phyloP scores from a whole-genome alignment of 495 filamentous ascomycete genomes.

The Hypoxylon crocopeplum region DNA sequence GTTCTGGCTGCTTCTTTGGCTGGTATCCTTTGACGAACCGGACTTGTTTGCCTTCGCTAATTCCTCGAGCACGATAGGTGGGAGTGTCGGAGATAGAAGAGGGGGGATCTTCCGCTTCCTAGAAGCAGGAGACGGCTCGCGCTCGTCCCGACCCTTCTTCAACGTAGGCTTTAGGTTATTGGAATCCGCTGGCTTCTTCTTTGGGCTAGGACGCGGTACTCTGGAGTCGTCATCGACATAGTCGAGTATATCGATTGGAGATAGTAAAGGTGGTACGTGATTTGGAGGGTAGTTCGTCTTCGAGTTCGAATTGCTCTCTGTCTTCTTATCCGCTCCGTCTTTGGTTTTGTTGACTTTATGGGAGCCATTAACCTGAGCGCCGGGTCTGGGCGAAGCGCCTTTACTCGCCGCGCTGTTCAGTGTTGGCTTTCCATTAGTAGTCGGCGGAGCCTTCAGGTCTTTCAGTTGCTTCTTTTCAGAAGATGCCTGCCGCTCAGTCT shows the following conservation, averaged over 20 bases:
- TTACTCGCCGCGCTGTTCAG: slow-evolving; percentile 41
- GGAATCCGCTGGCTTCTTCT: slow-evolving; percentile 39
- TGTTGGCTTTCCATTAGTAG: slow-evolving; percentile 45
- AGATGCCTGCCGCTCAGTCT: slow-evolving; percentile 34
- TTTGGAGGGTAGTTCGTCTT: slow-evolving; percentile 3
- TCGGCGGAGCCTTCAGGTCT: slow-evolving; percentile 36
- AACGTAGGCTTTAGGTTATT: slow-evolving; percentile 28
- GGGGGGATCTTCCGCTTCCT: slow-evolving; percentile 52
- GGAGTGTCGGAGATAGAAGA: slow-evolving; percentile 57
- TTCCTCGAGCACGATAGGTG: slow-evolving; percentile 52
- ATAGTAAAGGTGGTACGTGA: slow-evolving; percentile 47
- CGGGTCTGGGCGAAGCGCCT: slow-evolving; percentile 47
- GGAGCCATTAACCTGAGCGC: slow-evolving; percentile 48
- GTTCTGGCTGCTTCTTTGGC: slow-evolving; percentile 37
- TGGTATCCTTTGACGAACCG: slow-evolving; percentile 43
- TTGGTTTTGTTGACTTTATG: slow-evolving; percentile 41
- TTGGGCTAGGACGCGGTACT: slow-evolving; percentile 34
- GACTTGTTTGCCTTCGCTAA: slow-evolving; percentile 45
- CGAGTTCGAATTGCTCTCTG: slow-evolving; percentile 38
- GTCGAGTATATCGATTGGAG: slow-evolving; percentile 50
- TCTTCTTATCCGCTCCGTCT: slow-evolving; percentile 45
- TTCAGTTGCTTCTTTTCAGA: slow-evolving; percentile 35
- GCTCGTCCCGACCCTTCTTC: slow-evolving; percentile 45
- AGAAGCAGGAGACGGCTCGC: slow-evolving; percentile 37
- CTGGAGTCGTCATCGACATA: slow-evolving; percentile 39